Evolutionary conservation across 805 yeast genomes (phyloP).

Genomic region (Lipomyces japonicus): DNA sequence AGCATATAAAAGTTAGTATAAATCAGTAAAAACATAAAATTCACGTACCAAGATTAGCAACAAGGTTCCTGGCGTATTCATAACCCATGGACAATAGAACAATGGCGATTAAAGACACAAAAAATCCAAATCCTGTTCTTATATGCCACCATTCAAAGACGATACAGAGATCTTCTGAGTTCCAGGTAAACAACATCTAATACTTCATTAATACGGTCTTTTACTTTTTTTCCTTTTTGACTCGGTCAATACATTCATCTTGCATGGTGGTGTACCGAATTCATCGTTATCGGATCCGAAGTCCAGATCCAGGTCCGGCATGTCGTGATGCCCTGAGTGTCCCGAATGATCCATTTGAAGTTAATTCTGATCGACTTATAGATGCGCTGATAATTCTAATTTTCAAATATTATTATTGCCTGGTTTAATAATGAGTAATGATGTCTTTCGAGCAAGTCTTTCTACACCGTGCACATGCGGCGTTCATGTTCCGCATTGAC

Average conservation of each 20-base stretch:
- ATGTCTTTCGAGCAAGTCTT: too few relatives aligned
- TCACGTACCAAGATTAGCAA: not conserved
- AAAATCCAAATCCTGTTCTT: constrained; percentile 47
- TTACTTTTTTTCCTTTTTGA: not conserved
- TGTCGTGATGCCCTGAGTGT: not conserved
- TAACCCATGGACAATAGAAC: constrained; percentile 52
- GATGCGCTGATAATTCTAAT: too few relatives aligned
- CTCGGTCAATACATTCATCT: not conserved
- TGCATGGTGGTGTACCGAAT: not conserved
- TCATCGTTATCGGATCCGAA: not conserved
- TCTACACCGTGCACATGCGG: too few relatives aligned
- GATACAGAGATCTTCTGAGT: constrained; percentile 66
- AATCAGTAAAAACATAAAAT: not conserved
- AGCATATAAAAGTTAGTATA: not conserved
- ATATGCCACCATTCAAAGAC: constrained; percentile 81
- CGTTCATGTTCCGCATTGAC: too few relatives aligned
- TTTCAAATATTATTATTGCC: too few relatives aligned
- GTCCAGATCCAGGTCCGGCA: not conserved
- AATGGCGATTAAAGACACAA: constrained; percentile 51
- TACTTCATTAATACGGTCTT: not conserved
- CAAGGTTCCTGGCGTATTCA: constrained; percentile 49
- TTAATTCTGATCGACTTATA: too few relatives aligned
- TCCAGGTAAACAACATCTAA: constrained; percentile 73
- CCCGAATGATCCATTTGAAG: too few relatives aligned
- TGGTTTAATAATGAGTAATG: too few relatives aligned